These are phyloP conservation scores for Suillus americanus DNA, from an alignment of 768 basidiomycete species.

Conservation along the genomic window DNA sequence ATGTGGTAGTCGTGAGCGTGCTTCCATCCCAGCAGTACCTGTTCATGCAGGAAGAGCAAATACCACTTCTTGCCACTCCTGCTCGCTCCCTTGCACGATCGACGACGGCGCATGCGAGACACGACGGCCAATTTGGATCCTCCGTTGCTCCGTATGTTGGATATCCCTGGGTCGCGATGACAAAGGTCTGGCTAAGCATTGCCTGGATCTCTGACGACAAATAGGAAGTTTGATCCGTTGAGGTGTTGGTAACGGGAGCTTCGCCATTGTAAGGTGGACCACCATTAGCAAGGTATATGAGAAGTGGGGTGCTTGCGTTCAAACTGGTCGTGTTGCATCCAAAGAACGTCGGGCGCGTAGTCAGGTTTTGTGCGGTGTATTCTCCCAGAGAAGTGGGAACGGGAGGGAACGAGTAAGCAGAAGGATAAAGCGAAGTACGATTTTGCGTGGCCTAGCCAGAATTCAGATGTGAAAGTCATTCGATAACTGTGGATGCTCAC, in stretches of 20 bases:
- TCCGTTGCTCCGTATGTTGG: constrained; percentile 24
- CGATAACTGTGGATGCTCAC: constrained; percentile 11
- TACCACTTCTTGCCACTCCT: constrained; percentile 26
- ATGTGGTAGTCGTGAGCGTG: neutral
- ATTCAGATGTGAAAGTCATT: neutral
- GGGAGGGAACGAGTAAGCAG: constrained; percentile 33
- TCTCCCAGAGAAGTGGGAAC: constrained; percentile 26
- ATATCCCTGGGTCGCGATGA: constrained; percentile 44
- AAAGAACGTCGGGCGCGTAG: constrained; percentile 43
- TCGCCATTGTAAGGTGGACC: constrained; percentile 40
- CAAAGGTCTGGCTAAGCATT: constrained; percentile 47
- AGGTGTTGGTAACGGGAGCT: constrained; percentile 42
- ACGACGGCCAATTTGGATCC: constrained; percentile 46
- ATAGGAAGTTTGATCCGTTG: constrained; percentile 41
- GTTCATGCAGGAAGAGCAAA: constrained; percentile 30
- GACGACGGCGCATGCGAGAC: constrained; percentile 51
- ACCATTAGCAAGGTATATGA: constrained; percentile 62
- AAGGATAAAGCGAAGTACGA: constrained; percentile 36
- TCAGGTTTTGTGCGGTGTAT: constrained; percentile 38
- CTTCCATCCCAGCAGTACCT: constrained; percentile 33
- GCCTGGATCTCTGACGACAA: constrained; percentile 34
- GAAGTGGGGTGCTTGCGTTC: constrained; percentile 39
- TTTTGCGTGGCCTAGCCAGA: constrained; percentile 32
- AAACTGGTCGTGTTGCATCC: constrained; percentile 36
- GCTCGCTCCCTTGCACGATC: constrained; percentile 40